Conservation (phyloP, 768 basidiomycete genomes). For the Serendipita sp. region DNA sequence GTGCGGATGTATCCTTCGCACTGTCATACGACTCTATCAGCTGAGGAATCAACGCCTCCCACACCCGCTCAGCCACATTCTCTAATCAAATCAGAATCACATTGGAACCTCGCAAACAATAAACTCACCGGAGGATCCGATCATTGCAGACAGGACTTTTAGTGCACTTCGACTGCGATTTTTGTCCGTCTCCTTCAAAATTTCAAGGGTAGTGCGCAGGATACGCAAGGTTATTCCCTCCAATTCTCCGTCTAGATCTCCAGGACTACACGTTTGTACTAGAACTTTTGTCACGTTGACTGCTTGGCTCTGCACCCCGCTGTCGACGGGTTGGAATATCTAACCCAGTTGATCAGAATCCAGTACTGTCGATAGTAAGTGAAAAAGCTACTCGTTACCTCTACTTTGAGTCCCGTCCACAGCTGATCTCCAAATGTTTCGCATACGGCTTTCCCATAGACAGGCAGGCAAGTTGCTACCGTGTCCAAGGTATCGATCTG, state of each 20-base stretch:
- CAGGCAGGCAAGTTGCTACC: constrained; percentile 60
- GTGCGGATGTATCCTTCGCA: constrained; percentile 50
- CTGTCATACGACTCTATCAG: constrained; percentile 61
- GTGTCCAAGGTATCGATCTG: constrained; percentile 80
- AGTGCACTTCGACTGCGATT: constrained; percentile 78
- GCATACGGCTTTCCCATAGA: constrained; percentile 56
- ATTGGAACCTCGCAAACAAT: not conserved
- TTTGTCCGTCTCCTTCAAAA: constrained; percentile 84
- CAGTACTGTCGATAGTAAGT: not conserved
- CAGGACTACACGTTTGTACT: constrained; percentile 53
- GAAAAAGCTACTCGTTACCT: constrained; percentile 34
- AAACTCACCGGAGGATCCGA: constrained; percentile 53
- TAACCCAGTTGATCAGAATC: constrained; percentile 20
- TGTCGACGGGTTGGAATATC: constrained; percentile 88
- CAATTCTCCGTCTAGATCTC: constrained; percentile 16
- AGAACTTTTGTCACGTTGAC: constrained; percentile 55
- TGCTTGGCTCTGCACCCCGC: constrained; percentile 55
- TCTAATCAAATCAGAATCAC: not conserved
- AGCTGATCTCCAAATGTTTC: constrained; percentile 52
- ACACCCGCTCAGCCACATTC: not conserved
- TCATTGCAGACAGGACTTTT: constrained; percentile 63
- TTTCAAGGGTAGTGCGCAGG: constrained; percentile 63
- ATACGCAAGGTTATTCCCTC: constrained; percentile 56
- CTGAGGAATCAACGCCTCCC: constrained; percentile 35
- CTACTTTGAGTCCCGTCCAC: constrained; percentile 86